Evolutionary conservation across 108 stramenopile genomes (phyloP).

Genomic region (Cyclostephanos tholiformis): DNA sequence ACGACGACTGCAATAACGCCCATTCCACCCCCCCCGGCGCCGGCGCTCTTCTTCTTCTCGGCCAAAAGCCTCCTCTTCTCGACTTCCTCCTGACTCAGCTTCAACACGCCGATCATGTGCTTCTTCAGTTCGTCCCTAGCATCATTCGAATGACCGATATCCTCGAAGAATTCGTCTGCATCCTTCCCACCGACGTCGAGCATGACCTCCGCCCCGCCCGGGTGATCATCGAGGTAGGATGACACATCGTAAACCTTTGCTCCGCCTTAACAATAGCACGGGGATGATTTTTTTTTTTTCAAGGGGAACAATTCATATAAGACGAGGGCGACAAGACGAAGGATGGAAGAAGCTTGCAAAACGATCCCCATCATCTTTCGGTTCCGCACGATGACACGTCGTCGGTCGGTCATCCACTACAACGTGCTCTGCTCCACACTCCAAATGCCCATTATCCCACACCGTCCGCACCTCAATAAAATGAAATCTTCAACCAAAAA

Average conservation of each 20-base stretch:
- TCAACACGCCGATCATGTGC: constrained; percentile 77
- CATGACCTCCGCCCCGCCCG: constrained; percentile 95
- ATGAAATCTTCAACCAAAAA: too few species aligned
- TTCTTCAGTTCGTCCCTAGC: constrained; percentile 88
- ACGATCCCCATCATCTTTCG: too few species aligned
- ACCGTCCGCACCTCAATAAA: too few species aligned
- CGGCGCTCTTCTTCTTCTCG: constrained; percentile 39
- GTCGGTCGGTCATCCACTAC: too few species aligned
- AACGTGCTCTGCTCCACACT: too few species aligned
- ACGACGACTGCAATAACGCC: constrained; percentile 30
- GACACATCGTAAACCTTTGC: constrained; percentile 98
- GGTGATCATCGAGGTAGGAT: constrained; percentile 96
- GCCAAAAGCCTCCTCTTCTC: constrained; percentile 72
- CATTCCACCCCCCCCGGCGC: constrained; percentile 34
- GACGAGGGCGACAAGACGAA: too few species aligned
- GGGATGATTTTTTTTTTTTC: too few species aligned
- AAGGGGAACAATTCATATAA: too few species aligned
- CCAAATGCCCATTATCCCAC: too few species aligned
- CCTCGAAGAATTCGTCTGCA: constrained; percentile 97
- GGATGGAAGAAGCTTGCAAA: too few species aligned
- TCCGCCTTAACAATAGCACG: too few species aligned
- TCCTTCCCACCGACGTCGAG: constrained; percentile 91
- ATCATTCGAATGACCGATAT: constrained; percentile 96
- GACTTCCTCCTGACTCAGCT: constrained; percentile 68
- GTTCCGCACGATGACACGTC: too few species aligned